Conservation (phyloP, 306 rosid genomes). For the Prunus fruticosa region DNA sequence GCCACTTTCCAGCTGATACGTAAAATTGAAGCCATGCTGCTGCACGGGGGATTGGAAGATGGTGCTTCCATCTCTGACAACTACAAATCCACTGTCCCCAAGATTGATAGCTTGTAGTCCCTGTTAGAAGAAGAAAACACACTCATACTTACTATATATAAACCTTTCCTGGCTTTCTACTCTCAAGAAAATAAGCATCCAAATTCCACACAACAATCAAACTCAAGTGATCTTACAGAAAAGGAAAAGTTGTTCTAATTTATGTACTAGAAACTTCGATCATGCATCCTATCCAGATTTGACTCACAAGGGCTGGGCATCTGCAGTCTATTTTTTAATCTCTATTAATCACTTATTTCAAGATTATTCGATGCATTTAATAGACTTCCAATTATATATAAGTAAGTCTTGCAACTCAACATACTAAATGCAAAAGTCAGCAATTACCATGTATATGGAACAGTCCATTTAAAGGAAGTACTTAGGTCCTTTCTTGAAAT, state of each 20-base stretch:
- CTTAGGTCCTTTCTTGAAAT: neutral
- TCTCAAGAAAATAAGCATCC: slow-evolving; percentile 10
- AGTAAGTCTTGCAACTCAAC: neutral
- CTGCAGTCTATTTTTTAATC: neutral
- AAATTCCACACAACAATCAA: neutral
- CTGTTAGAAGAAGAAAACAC: slow-evolving; percentile 39
- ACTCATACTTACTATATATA: neutral
- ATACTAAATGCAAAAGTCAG: neutral
- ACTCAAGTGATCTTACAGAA: neutral
- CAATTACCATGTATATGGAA: neutral
- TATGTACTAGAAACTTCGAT: neutral
- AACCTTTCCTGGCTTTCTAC: slow-evolving; percentile 6
- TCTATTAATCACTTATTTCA: neutral
- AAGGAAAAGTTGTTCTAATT: neutral
- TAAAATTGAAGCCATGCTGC: slow-evolving; percentile 83
- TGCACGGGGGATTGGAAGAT: slow-evolving; percentile 83
- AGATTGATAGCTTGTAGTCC: slow-evolving; percentile 83
- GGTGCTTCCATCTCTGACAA: slow-evolving; percentile 77
- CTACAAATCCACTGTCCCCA: slow-evolving; percentile 91
- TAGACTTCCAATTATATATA: neutral
- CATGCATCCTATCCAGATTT: neutral
- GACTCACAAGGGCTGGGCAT: neutral
- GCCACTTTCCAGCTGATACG: slow-evolving; percentile 86
- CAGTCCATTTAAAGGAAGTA: neutral
- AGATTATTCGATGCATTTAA: neutral